Percentiles rank a stretch among this genome's conserved stretches.
phyloP scores from a whole-genome alignment of 805 yeast genomes.

The Pachysolen tannophilus region DNA sequence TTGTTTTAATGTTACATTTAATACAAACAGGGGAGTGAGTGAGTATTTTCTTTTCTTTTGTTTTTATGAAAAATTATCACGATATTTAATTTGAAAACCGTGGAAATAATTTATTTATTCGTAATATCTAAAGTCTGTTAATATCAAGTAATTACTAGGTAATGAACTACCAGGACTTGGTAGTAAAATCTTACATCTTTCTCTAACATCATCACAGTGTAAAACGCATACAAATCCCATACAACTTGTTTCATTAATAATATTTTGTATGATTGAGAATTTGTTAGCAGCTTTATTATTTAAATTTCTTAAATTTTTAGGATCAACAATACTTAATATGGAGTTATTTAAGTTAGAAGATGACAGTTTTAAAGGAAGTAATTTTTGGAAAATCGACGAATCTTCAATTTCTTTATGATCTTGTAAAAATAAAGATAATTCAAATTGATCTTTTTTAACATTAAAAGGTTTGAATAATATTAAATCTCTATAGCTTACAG shows the following conservation, averaged over 20 bases:
- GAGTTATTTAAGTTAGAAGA: constrained; percentile 11
- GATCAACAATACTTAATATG: constrained; percentile 26
- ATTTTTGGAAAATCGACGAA: constrained; percentile 13
- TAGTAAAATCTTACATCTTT: constrained; percentile 59
- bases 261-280: constrained; percentile 37
- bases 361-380: constrained; percentile 1
- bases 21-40: too few relatives aligned
- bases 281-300: too few relatives aligned
- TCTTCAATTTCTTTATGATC: constrained; percentile 11
- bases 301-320: constrained; percentile 16
- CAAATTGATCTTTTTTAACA: constrained; percentile 18
- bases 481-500: constrained; percentile 56
- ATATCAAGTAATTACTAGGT: constrained; percentile 65
- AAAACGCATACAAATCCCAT: constrained; percentile 72
- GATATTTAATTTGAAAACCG: too few relatives aligned
- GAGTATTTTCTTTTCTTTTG: too few relatives aligned
- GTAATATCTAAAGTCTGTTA: constrained; percentile 74
- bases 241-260: constrained; percentile 53
- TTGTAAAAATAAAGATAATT: constrained; percentile 5
- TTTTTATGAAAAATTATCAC: too few relatives aligned
- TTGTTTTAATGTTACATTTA: too few relatives aligned
- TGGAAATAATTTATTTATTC: constrained; percentile 61
- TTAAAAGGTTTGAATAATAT: constrained; percentile 48
- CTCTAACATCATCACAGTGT: constrained; percentile 56
- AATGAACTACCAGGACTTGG: constrained; percentile 79